phyloP scores from a whole-genome alignment of 2,329 filamentous ascomycete species.

The Botrytis paeoniae region DNA sequence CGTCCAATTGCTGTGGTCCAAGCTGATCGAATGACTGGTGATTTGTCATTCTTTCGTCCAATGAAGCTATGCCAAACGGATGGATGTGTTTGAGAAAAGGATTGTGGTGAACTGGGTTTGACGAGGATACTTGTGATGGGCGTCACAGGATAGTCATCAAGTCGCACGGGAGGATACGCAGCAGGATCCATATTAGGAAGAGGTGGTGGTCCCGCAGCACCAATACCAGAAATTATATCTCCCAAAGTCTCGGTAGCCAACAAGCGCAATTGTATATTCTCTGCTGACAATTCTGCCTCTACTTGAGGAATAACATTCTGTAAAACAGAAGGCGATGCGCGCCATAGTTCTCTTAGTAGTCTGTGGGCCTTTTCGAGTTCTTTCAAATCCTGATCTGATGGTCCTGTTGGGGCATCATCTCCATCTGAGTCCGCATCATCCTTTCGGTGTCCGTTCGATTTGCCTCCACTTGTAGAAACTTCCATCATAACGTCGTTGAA shows the following conservation, averaged over 20 bases:
- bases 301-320: slow-evolving; percentile 92
- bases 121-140: slow-evolving; percentile 64
- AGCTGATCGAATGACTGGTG: slow-evolving; percentile 72
- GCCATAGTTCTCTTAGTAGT: slow-evolving; percentile 88
- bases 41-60: slow-evolving; percentile 82
- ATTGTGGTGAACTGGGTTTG: slow-evolving; percentile 80
- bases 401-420: slow-evolving; percentile 56
- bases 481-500: slow-evolving; percentile 97
- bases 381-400: slow-evolving; percentile 78
- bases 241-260: slow-evolving; percentile 92
- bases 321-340: slow-evolving; percentile 81
- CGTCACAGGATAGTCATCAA: slow-evolving; percentile 55
- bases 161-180: slow-evolving; percentile 74
- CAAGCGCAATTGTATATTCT: slow-evolving; percentile 80
- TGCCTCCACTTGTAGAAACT: slow-evolving; percentile 56
- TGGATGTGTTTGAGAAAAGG: slow-evolving; percentile 80
- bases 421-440: slow-evolving; percentile 61
- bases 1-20: slow-evolving; percentile 84
- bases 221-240: slow-evolving; percentile 91
- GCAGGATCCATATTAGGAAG: slow-evolving; percentile 71
- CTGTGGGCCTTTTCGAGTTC: slow-evolving; percentile 88
- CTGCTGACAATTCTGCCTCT: slow-evolving; percentile 85
- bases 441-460: slow-evolving; percentile 52
- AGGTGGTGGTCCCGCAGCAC: slow-evolving; percentile 80
- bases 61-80: slow-evolving; percentile 81